Base-by-base conservation (phyloP, 2,329 filamentous ascomycete genomes). In the Exophiala mesophila region DNA sequence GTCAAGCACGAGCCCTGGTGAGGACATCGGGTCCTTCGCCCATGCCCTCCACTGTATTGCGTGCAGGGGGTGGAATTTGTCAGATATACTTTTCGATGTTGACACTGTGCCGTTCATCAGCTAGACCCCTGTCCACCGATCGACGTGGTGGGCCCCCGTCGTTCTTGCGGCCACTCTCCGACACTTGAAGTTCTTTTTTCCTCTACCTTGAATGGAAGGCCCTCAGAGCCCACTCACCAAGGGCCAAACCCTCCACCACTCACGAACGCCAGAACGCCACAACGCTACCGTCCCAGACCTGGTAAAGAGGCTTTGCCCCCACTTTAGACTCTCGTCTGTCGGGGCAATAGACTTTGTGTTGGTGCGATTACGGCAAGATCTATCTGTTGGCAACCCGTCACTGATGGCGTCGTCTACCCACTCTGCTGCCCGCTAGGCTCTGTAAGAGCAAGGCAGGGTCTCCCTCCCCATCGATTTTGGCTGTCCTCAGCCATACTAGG, bases 101-200 rank as follows among this genome's bases (percentile, higher is more conserved):
- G 30, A 36, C 15, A 26, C 31, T 31, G 17, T 29, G 32, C 21
- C 16, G 24, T 36, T 38, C 17, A 4, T 29, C 13, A n/a, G n/a
- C 33, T 41, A 39, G 7, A 45, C 37, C 48, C 48, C 34, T 45
- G 48, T 20, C 35, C 39, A 40, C 19, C 33, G 48, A 51, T 51
- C 48, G 48, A 51, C 48, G 44, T 26, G 38, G 48, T 51, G 48
- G 48, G 45, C 41, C 26, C n/a, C 44, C 40, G 47, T 44, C 37
- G 41, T 31, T 26, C 23, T 12, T 26, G 23, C 16, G 28, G 30
- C 29, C 38, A 35, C 18, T 34, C 37, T 33, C 28, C 36, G 39
- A 30, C 18, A 35, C 17, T 38, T 46, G 31, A 41, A 33, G 30
- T 43, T 44, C 26, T 36, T 47, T 32, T 26, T 26, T 26, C 23